Percentiles rank a stretch among this genome's conserved stretches.
These are phyloP conservation scores for Phanerochaete carnosa DNA, from an alignment of 768 basidiomycete species.

Conservation along the genomic window DNA sequence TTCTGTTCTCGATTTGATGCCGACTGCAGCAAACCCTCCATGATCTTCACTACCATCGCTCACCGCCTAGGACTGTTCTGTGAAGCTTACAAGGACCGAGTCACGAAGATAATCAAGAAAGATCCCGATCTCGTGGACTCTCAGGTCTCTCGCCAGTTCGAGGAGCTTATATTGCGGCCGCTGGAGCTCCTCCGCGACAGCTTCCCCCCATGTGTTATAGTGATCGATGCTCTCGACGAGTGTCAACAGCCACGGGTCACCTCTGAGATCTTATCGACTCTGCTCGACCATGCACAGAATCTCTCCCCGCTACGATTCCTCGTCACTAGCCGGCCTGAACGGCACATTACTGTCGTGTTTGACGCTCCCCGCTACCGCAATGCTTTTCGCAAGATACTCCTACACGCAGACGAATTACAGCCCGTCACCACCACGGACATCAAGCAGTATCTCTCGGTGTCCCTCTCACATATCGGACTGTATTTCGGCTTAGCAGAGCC, in stretches of 20 bases:
- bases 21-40: background rate
- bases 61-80: background rate
- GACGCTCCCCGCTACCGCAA: too few relatives aligned
- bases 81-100: background rate
- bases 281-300: background rate
- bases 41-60: background rate
- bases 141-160: background rate
- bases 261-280: background rate
- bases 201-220: background rate
- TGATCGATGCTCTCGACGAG: background rate
- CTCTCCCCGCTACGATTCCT: background rate
- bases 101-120: background rate
- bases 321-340: background rate
- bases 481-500: too few relatives aligned
- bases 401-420: too few relatives aligned
- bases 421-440: too few relatives aligned
- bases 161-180: background rate
- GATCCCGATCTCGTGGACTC: background rate
- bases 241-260: background rate
- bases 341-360: too few relatives aligned
- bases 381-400: too few relatives aligned
- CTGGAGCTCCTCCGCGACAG: background rate
- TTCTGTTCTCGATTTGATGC: background rate
- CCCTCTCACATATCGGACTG: too few relatives aligned
- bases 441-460: too few relatives aligned